These are phyloP conservation scores for Boehmeria nivea DNA, from an alignment of 306 rosid species.

Conservation along the genomic window DNA sequence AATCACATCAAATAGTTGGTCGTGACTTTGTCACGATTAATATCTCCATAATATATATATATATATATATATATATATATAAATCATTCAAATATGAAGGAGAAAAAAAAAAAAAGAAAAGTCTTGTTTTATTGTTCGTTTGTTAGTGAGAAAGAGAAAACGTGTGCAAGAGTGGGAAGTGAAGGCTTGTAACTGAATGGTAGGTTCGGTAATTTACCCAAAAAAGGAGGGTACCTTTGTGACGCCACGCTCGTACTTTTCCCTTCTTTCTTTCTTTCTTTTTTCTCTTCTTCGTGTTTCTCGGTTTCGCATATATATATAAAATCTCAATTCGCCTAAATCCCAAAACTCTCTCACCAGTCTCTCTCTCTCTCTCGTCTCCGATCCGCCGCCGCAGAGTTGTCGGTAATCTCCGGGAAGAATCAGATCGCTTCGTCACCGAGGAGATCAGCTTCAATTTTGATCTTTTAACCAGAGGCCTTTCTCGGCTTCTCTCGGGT, in stretches of 20 bases:
- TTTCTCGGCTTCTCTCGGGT: not conserved
- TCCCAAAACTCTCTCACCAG: not conserved
- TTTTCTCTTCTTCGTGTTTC: not conserved
- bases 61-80: too few species aligned
- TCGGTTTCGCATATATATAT: constrained; percentile 12
- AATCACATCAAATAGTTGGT: too few species aligned
- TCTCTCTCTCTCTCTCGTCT: not conserved
- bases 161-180: too few species aligned
- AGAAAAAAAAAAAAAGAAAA: too few species aligned
- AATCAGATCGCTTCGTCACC: not conserved
- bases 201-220: constrained; percentile 29
- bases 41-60: too few species aligned
- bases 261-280: too few species aligned
- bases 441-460: not conserved
- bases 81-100: too few species aligned
- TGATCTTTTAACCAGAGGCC: not conserved
- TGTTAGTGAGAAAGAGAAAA: too few species aligned
- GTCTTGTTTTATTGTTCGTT: too few species aligned
- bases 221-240: constrained; percentile 18
- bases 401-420: constrained; percentile 2
- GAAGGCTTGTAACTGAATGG: constrained; percentile 8
- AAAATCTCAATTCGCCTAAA: not conserved
- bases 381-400: constrained; percentile 35
- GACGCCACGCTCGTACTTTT: too few species aligned
- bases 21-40: too few species aligned